Conservation (phyloP, 306 rosid genomes). For the Abrus precatorius region DNA sequence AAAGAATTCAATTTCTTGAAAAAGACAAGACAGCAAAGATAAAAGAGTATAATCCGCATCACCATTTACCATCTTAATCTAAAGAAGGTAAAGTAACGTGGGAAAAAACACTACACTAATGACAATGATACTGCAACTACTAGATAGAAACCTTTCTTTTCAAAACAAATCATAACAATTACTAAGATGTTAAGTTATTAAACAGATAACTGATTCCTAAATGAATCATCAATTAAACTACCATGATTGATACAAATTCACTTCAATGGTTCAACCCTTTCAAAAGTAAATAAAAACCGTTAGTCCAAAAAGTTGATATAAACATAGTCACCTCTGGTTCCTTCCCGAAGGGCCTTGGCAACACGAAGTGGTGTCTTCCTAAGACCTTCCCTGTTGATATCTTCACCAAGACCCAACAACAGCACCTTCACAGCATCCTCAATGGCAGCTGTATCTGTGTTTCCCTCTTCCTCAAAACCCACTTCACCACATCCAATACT, state of each 20-base stretch:
- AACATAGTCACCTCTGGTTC: slow-evolving; percentile 76
- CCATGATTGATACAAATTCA: background rate
- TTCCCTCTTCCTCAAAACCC: slow-evolving; percentile 62
- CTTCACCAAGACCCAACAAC: slow-evolving; percentile 83
- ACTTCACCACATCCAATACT: slow-evolving; percentile 54
- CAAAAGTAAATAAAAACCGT: background rate
- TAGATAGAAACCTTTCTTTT: background rate
- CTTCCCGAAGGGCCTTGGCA: slow-evolving; percentile 89
- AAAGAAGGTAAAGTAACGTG: background rate
- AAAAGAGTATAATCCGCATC: background rate
- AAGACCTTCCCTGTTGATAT: slow-evolving; percentile 84
- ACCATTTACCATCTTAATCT: background rate
- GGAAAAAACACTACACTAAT: background rate
- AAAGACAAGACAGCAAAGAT: background rate
- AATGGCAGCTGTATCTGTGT: slow-evolving; percentile 55
- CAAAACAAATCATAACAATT: background rate
- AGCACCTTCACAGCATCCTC: slow-evolving; percentile 82
- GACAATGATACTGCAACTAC: background rate
- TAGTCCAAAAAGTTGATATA: slow-evolving; percentile 28
- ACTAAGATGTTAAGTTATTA: slow-evolving; percentile 7
- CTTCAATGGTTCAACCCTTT: background rate
- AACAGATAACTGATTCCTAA: background rate
- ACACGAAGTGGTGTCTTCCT: slow-evolving; percentile 90
- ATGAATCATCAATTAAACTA: slow-evolving; percentile 23
- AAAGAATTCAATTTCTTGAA: background rate